These are phyloP conservation scores for Lentinula sp. DNA, from an alignment of 768 basidiomycete species.

Conservation along the genomic window DNA sequence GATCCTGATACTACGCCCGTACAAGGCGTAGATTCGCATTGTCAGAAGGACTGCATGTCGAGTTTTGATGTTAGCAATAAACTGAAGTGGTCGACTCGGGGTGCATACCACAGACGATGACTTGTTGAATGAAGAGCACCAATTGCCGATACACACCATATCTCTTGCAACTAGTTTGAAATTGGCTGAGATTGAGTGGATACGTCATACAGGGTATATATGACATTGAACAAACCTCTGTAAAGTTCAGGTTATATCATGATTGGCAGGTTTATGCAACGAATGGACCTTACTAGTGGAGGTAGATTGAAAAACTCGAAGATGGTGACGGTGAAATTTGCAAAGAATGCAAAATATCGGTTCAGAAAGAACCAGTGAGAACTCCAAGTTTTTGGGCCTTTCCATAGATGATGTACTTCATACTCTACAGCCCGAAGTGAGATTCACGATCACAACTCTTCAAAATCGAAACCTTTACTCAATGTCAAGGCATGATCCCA, in stretches of 20 bases:
- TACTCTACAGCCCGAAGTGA: constrained; percentile 5
- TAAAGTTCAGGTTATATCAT: not conserved
- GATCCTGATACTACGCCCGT: constrained; percentile 31
- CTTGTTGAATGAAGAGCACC: constrained; percentile 23
- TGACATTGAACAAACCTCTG: not conserved
- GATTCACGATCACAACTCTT: not conserved
- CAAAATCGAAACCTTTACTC: not conserved
- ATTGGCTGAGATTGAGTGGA: not conserved
- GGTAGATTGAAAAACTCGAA: constrained; percentile 2
- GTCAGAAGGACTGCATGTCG: constrained; percentile 31
- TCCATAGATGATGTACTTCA: constrained; percentile 16
- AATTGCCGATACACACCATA: constrained; percentile 21
- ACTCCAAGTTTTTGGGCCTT: constrained; percentile 8
- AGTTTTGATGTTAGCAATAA: not conserved
- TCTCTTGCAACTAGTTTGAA: constrained; percentile 16
- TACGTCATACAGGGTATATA: not conserved
- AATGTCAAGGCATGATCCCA: constrained; percentile 7
- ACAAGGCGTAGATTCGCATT: constrained; percentile 46
- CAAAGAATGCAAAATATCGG: constrained; percentile 16
- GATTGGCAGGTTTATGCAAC: not conserved
- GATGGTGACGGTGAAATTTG: constrained; percentile 8
- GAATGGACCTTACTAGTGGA: not conserved
- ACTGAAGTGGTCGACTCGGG: not conserved
- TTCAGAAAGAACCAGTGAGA: constrained; percentile 16
- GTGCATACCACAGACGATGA: constrained; percentile 23